A percentile compares a stretch with the other conserved stretches of the same genome.
Conservation (phyloP, 225 moss, liverwort and hornwort species). For the Physcomitrellopsis africana region DNA sequence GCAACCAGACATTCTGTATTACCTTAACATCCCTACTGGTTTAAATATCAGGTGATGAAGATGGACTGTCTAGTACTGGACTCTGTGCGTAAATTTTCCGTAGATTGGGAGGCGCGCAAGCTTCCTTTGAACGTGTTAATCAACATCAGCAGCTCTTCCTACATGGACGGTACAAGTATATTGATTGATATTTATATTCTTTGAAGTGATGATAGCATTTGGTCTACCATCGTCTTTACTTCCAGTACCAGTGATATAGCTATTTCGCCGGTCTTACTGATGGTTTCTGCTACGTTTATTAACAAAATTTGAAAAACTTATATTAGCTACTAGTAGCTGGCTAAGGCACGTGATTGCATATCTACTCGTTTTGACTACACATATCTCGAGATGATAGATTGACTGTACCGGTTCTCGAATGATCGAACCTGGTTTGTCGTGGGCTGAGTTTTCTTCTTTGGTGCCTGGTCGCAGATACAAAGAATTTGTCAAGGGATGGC, state of each 20-base stretch:
- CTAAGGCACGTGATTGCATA: background rate
- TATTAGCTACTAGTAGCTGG: constrained; percentile 9
- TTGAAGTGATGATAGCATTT: too few relatives aligned
- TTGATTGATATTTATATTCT: too few relatives aligned
- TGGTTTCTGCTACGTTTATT: background rate
- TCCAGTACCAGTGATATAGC: too few relatives aligned
- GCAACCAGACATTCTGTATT: too few relatives aligned
- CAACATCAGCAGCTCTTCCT: too few relatives aligned
- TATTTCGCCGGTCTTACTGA: background rate
- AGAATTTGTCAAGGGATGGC: constrained; percentile 64
- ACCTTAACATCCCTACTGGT: too few relatives aligned
- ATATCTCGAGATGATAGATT: background rate
- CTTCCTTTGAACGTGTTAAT: too few relatives aligned
- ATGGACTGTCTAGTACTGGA: background rate
- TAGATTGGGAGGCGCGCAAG: too few relatives aligned
- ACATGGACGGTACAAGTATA: too few relatives aligned
- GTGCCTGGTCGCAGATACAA: background rate
- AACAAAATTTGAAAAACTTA: background rate
- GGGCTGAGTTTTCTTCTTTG: too few relatives aligned
- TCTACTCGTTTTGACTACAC: background rate
- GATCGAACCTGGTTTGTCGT: constrained; percentile 12
- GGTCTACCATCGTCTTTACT: too few relatives aligned
- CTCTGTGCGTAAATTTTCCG: constrained; percentile 23
- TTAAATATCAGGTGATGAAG: too few relatives aligned
- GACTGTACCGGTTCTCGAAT: background rate